Base-by-base conservation (phyloP, 495 filamentous ascomycete species). In the Aspergillus indologenus region DNA sequence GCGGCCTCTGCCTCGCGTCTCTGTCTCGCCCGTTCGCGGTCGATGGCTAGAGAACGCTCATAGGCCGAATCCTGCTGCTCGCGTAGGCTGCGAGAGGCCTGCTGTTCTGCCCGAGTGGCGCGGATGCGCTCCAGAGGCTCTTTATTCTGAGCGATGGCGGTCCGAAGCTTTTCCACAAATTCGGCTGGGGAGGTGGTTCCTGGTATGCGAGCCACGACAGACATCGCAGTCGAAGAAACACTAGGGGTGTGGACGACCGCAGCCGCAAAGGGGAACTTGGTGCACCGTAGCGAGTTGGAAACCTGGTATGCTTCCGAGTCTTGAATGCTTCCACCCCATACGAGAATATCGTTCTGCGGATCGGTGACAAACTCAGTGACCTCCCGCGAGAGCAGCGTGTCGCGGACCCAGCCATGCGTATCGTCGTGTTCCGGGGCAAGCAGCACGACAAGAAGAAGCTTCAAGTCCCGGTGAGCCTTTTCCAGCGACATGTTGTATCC, bases 241-340 rank as follows among this genome's bases (percentile, higher is more conserved):
- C 85, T 79, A 0, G 93, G 90, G 0, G 91, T 96, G 56, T 96
- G 88, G 24, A 87, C 89, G 23, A 96, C 84, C 0, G 96, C 75
- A 29, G 86, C 90, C 0, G 89, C 86, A 68, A 92, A 96, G 5
- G 94, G 94, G 67, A 91, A 96, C 65, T 94, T 94, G 63, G 88
- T 93, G 70, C 87, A 91, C 63, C 85, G 84, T 55, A 98, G 83
- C 26, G 90, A 87, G 31, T 82, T 83, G 31, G 91, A 83, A 22
- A 96, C 90, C 69, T 97, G 91, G 68, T 96, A 97, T 5, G 92
- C 89, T 71, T 98, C 94, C 5, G 91, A 85, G 66, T 98, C 94
- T 61, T 89, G 85, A 1, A 98, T 87, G 59, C 88, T 95, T 19
- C 95, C 94, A 19, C 85, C 91, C 94, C 94, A 98, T 3, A 98